Evolutionary conservation across 768 basidiomycete species (phyloP).

Genomic region (Podaxis sp.): DNA sequence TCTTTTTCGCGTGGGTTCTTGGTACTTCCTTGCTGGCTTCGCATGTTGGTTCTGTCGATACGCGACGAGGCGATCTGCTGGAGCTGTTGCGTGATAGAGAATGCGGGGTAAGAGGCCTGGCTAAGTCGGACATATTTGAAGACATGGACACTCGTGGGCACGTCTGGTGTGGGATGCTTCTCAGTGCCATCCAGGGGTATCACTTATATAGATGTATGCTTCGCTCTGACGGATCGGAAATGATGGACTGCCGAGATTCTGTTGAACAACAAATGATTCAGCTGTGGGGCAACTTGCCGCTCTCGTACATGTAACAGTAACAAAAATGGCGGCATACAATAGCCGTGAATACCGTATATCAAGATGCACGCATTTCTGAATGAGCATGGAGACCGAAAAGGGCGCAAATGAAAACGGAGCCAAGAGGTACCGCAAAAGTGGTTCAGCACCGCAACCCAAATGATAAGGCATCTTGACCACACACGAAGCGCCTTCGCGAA

Average conservation of each 20-base stretch:
- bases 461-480: not conserved
- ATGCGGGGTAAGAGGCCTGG: not conserved
- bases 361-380: not conserved
- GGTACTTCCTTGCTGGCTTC: constrained; percentile 19
- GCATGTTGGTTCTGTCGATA: constrained; percentile 31
- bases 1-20: constrained; percentile 39
- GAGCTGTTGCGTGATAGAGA: constrained; percentile 19
- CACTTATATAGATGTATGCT: constrained; percentile 9
- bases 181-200: not conserved
- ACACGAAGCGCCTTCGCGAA: not conserved
- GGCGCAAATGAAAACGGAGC: not conserved
- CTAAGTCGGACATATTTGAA: constrained; percentile 1
- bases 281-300: not conserved
- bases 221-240: constrained; percentile 7
- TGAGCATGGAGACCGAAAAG: not conserved
- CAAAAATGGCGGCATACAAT: not conserved
- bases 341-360: not conserved
- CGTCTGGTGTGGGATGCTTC: not conserved
- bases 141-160: not conserved
- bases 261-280: not conserved
- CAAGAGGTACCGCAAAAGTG: not conserved
- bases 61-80: constrained; percentile 31
- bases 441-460: not conserved
- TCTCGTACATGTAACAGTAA: constrained; percentile 3
- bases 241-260: constrained; percentile 6